Percentiles rank a stretch among this genome's conserved stretches.
Conservation (phyloP, 495 filamentous ascomycete genomes). For the Parathielavia appendiculata region DNA sequence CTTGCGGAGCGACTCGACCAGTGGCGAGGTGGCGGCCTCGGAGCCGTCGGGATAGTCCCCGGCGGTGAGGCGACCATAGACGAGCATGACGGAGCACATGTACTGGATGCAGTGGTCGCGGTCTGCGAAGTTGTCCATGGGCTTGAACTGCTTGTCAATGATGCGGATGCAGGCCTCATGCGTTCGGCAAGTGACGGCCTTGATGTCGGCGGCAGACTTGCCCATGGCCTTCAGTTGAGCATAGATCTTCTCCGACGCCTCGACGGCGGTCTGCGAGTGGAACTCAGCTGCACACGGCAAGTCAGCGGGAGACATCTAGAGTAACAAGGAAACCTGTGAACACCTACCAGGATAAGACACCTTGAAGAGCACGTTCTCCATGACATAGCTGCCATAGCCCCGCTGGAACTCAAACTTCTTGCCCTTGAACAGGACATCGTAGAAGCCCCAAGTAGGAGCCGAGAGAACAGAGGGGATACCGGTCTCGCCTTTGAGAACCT, state of each 20-base stretch:
- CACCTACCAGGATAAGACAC: constrained; percentile 87
- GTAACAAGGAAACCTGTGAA: not conserved
- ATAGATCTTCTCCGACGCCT: constrained; percentile 84
- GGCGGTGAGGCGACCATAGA: constrained; percentile 85
- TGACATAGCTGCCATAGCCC: constrained; percentile 94
- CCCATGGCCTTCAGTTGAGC: constrained; percentile 72
- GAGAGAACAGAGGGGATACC: constrained; percentile 90
- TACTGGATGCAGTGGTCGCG: constrained; percentile 99
- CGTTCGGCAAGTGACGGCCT: constrained; percentile 85
- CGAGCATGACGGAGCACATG: constrained; percentile 95
- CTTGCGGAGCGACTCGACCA: constrained; percentile 83
- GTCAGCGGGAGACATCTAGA: not conserved
- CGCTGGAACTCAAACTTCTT: constrained; percentile 95
- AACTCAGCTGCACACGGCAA: constrained; percentile 66
- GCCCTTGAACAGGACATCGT: constrained; percentile 94
- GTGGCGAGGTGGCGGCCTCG: constrained; percentile 82
- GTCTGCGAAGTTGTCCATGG: constrained; percentile 99
- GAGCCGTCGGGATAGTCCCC: constrained; percentile 86
- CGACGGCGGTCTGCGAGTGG: constrained; percentile 97
- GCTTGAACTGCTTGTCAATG: constrained; percentile 99
- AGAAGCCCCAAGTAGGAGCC: constrained; percentile 95
- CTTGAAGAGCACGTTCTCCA: constrained; percentile 99
- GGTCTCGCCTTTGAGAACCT: constrained; percentile 86
- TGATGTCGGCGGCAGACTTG: constrained; percentile 93
- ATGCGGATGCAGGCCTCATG: constrained; percentile 98